Evolutionary conservation across 345 rosid genomes (phyloP).

Genomic region (Cardiospermum halicacabum): DNA sequence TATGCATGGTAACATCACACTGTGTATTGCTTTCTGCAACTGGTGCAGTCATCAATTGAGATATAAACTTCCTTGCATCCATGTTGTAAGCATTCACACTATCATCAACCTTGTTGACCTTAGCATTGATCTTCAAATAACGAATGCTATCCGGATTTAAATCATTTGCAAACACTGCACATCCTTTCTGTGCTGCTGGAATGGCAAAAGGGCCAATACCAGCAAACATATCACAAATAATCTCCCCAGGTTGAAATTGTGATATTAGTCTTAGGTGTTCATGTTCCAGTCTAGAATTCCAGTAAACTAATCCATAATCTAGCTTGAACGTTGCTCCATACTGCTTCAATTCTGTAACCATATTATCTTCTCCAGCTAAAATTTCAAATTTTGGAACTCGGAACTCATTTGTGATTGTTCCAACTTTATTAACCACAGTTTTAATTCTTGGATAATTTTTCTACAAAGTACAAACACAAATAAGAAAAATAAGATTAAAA

Average conservation of each 20-base stretch:
- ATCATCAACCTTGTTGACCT: conserved; percentile 76
- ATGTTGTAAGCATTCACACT: conserved; percentile 54
- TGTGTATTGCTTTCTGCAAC: conserved; percentile 27
- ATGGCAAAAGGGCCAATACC: conserved; percentile 96
- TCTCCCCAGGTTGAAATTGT: conserved; percentile 70
- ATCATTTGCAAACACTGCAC: conserved; percentile 87
- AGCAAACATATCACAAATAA: conserved; percentile 92
- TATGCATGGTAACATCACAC: conserved; percentile 27
- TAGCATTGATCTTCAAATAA: conserved; percentile 79
- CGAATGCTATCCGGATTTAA: conserved; percentile 73
- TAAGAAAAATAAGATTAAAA: not conserved
- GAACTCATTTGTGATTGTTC: conserved; percentile 74
- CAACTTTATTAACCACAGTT: conserved; percentile 85
- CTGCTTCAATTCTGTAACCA: conserved; percentile 92
- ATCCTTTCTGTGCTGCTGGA: conserved; percentile 92
- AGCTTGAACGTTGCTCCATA: conserved; percentile 90
- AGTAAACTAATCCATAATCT: conserved; percentile 78
- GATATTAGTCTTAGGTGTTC: conserved; percentile 83
- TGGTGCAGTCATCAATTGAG: conserved; percentile 55
- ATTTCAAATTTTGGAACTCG: conserved; percentile 94
- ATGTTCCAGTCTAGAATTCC: conserved; percentile 96
- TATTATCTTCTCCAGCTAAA: conserved; percentile 72
- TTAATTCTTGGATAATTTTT: conserved; percentile 83
- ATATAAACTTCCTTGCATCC: conserved; percentile 84
- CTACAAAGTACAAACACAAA: conserved; percentile 53